phyloP scores from a whole-genome alignment of 2,329 filamentous ascomycete genomes.

The Cryphonectria naterciae region DNA sequence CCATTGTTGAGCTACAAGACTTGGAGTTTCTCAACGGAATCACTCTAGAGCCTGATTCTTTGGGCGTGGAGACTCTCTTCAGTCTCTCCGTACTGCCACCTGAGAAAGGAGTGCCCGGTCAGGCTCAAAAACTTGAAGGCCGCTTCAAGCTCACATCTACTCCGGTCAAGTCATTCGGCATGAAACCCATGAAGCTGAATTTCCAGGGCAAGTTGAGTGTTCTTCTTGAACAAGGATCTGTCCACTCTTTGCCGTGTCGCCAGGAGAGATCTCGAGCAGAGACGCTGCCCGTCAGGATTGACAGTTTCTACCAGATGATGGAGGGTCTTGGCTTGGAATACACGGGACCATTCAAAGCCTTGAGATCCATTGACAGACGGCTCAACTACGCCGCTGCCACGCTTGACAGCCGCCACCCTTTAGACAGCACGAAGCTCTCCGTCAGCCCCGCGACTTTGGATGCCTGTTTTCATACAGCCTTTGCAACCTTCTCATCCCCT shows the following conservation, averaged over 20 bases:
- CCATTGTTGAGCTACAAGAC: conserved; percentile 39
- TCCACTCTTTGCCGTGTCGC: conserved; percentile 36
- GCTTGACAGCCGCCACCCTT: conserved; percentile 38
- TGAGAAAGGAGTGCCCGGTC: background rate
- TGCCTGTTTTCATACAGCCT: conserved; percentile 47
- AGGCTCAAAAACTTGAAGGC: conserved; percentile 35
- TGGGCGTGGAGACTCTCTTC: conserved; percentile 44
- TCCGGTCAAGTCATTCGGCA: conserved; percentile 36
- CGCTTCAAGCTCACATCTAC: conserved; percentile 42
- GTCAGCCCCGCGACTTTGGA: conserved; percentile 48
- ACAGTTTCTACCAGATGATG: conserved; percentile 49
- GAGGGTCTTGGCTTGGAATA: conserved; percentile 43
- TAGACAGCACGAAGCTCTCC: conserved; percentile 42
- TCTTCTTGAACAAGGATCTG: conserved; percentile 36
- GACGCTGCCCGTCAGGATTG: conserved; percentile 37
- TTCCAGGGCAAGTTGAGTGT: conserved; percentile 41
- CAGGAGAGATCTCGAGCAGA: conserved; percentile 35
- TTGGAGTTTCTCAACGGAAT: conserved; percentile 41
- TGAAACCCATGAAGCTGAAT: conserved; percentile 42
- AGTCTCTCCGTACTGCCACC: conserved; percentile 35
- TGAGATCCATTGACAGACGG: conserved; percentile 41
- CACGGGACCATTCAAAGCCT: conserved; percentile 43
- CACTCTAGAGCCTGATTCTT: conserved; percentile 38
- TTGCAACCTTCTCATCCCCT: conserved; percentile 45
- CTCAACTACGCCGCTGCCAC: conserved; percentile 41